Base-by-base conservation (phyloP, 257 asterid genomes). In the Galeopsis tetrahit region DNA sequence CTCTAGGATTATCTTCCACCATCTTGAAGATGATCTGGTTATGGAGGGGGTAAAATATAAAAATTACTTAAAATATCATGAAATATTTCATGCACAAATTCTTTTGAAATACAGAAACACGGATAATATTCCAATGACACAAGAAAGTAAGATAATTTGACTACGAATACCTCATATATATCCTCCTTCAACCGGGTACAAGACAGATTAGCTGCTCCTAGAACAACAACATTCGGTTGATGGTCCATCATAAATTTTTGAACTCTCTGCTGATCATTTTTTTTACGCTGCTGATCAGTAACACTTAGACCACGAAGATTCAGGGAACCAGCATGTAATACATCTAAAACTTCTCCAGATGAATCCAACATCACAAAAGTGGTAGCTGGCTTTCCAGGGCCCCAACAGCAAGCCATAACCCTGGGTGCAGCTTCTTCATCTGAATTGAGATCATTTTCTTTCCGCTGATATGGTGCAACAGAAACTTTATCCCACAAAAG, bases 381-480 rank as follows among this genome's bases (percentile, higher is more conserved):
- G 32, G 98, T 95, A 44, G 98, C 89, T 33, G 98, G 99, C 79
- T 91, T 92, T 67, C 99, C 98, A 42, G 96, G 97, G 55, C 99
- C 99, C 99, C 99, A 92, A 80, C 99, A 95, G 86, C 99, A 92
- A 72, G 98, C 99, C 96, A 95, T 83, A 57, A 95, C 99, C 84
- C 99, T 81, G 61, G 98, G 98, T 61, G 92, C 87, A 72, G 90
- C 75, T 74, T 95, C 98, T 68, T 90, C 98, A 77, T 92, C 99
- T 33, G 96, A 82, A 76, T 72, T 74, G 35, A 48, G 70, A 77
- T 90, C 99, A 69, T 61, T 90, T 79, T 92, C 96, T 74, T 89
- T 95, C 59, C 94, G 86, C 82, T 83, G 98, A 82, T 85, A 90
- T 21, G 99, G 96, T 15, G 93, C 86, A 68, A 92, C 88, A 62